A percentile compares a stretch with the other conserved stretches of the same genome.
Evolutionary conservation across 176 grass and related monocot species (phyloP).

Genomic region (Pharus latifolius): DNA sequence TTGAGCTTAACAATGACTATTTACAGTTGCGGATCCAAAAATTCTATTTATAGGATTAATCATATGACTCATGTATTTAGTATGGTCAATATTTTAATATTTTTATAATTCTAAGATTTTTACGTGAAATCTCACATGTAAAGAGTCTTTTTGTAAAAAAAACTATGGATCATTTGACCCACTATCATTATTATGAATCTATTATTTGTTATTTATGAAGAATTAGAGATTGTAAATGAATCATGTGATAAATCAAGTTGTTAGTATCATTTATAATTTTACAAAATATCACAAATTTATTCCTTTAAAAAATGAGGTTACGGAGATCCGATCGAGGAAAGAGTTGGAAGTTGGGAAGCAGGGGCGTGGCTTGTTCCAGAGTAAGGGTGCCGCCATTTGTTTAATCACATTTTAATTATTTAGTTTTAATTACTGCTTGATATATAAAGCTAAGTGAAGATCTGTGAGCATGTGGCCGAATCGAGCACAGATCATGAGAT

Average conservation of each 20-base stretch:
- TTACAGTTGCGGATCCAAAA: too few relatives aligned
- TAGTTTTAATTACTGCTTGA: neutral
- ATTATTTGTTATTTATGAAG: too few relatives aligned
- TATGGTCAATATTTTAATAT: neutral
- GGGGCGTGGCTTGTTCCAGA: slow-evolving; percentile 42
- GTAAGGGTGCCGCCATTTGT: slow-evolving; percentile 35
- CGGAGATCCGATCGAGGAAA: slow-evolving; percentile 38
- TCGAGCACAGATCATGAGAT: slow-evolving; percentile 30
- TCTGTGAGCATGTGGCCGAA: slow-evolving; percentile 33
- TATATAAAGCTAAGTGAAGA: slow-evolving; percentile 25
- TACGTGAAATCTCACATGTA: too few relatives aligned
- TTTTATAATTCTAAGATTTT: too few relatives aligned
- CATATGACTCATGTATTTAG: slow-evolving; percentile 9
- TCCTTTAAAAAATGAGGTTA: too few relatives aligned
- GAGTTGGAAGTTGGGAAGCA: slow-evolving; percentile 55
- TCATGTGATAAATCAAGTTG: too few relatives aligned
- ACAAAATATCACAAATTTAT: too few relatives aligned
- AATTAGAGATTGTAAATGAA: too few relatives aligned
- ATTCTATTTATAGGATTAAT: neutral
- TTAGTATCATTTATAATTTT: too few relatives aligned
- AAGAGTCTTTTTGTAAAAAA: too few relatives aligned
- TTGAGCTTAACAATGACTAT: neutral
- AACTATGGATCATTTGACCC: too few relatives aligned
- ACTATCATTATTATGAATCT: too few relatives aligned
- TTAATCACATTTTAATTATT: slow-evolving; percentile 19